Conservation (phyloP, 2,329 filamentous ascomycete species). For the Epichloe typhina region DNA sequence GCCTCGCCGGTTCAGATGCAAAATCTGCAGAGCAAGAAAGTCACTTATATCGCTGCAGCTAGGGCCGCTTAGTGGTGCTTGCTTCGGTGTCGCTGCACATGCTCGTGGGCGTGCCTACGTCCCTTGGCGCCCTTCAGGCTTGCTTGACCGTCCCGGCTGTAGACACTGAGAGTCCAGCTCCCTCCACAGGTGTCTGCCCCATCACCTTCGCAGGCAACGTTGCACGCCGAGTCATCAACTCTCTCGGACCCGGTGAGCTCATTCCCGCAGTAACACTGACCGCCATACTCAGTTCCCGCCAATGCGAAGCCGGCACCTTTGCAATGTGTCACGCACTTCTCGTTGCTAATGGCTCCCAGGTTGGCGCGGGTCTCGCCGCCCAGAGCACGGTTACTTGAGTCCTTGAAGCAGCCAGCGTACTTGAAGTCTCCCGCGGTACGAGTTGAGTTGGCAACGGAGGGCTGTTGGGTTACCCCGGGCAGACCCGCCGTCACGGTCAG, state of each 20-base stretch:
- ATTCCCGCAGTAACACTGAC: conserved; percentile 41
- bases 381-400: conserved; percentile 23
- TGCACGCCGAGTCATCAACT: conserved; percentile 32
- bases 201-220: conserved; percentile 33
- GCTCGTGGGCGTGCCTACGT: conserved; percentile 25
- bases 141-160: conserved; percentile 23
- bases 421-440: conserved; percentile 17
- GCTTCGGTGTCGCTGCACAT: conserved; percentile 21
- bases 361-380: conserved; percentile 25
- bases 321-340: conserved; percentile 37
- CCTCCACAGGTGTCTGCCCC: conserved; percentile 36
- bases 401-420: conserved; percentile 32
- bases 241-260: conserved; percentile 20
- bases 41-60: not conserved
- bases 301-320: conserved; percentile 25
- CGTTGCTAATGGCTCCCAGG: conserved; percentile 29
- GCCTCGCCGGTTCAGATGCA: not conserved
- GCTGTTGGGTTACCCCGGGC: conserved; percentile 7
- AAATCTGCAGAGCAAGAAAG: not conserved
- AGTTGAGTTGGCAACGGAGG: conserved; percentile 7
- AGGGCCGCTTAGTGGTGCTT: conserved; percentile 12
- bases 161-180: conserved; percentile 30
- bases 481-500: conserved; percentile 28
- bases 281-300: conserved; percentile 37
- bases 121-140: conserved; percentile 14